Conservation (phyloP, 2,329 filamentous ascomycete species). For the Boeremia lycopersici region DNA sequence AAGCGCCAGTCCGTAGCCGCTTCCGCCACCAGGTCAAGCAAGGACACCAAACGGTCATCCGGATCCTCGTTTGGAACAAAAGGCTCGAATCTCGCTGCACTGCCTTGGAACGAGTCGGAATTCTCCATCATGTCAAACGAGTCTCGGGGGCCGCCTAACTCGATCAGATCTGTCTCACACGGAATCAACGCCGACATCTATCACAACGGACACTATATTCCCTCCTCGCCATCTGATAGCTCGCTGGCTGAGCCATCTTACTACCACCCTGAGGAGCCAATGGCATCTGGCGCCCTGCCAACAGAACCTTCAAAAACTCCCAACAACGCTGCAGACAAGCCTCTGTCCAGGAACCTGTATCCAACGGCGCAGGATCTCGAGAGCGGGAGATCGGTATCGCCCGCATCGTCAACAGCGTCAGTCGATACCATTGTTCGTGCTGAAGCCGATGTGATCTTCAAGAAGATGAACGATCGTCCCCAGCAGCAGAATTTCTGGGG, state of each 20-base stretch:
- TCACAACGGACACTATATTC: constrained; percentile 11
- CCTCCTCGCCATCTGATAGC: constrained; percentile 27
- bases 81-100: constrained; percentile 13
- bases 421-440: constrained; percentile 31
- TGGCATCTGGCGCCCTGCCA: constrained; percentile 23
- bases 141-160: constrained; percentile 39
- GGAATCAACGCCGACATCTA: constrained; percentile 13
- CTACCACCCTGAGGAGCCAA: constrained; percentile 34
- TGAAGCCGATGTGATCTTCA: constrained; percentile 36
- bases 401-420: constrained; percentile 29
- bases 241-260: constrained; percentile 35
- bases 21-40: constrained; percentile 15
- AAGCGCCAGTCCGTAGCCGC: constrained; percentile 21
- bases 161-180: constrained; percentile 30
- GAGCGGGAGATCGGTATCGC: constrained; percentile 24
- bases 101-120: constrained; percentile 23
- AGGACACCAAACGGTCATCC: constrained; percentile 22
- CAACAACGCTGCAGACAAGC: constrained; percentile 3
- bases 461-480: constrained; percentile 33
- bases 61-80: constrained; percentile 24
- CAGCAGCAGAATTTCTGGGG: constrained; percentile 24
- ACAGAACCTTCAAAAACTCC: constrained; percentile 1
- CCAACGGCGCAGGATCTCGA: constrained; percentile 16
- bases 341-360: constrained; percentile 8
- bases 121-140: constrained; percentile 33